These are phyloP conservation scores for Ustilago nuda DNA, from an alignment of 1,284 basidiomycete genomes.

Conservation along the genomic window DNA sequence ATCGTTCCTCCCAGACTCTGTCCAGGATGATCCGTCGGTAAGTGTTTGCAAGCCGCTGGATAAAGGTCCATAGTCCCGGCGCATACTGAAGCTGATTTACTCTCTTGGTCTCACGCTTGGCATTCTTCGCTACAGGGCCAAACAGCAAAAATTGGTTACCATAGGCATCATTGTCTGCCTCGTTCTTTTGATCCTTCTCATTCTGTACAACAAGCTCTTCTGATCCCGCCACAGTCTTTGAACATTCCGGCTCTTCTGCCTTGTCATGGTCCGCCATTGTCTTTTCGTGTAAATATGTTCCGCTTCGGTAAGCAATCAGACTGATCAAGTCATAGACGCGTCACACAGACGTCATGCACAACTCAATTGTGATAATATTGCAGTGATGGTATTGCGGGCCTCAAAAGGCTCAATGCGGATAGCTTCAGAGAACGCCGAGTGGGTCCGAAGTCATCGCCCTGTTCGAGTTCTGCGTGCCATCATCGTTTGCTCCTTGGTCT, in stretches of 20 bases:
- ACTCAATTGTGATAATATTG: neutral
- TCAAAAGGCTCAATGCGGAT: neutral
- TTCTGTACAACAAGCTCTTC: constrained; percentile 67
- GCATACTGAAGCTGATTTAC: constrained; percentile 1
- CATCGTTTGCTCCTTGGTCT: constrained; percentile 6
- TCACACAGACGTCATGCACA: no score
- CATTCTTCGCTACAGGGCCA: constrained; percentile 52
- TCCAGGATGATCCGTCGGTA: constrained; percentile 76
- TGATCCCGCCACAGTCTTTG: neutral
- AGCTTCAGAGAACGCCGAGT: constrained; percentile 23
- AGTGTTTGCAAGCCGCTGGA: constrained; percentile 45
- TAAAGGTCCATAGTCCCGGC: neutral
- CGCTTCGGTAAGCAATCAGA: neutral
- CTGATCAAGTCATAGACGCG: no score
- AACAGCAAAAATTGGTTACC: constrained; percentile 67
- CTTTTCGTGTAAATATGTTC: constrained; percentile 3
- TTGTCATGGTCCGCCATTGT: constrained; percentile 5
- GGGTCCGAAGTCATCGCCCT: constrained; percentile 29
- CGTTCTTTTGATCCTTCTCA: constrained; percentile 67
- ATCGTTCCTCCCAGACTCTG: constrained; percentile 74
- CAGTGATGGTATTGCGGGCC: neutral
- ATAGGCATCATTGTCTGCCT: constrained; percentile 65
- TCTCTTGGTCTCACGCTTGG: neutral
- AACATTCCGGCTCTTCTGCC: neutral
- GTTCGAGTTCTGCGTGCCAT: constrained; percentile 4